These are phyloP conservation scores for Aspergillus nidulans DNA, from an alignment of 495 filamentous ascomycete species.

Conservation along the genomic window DNA sequence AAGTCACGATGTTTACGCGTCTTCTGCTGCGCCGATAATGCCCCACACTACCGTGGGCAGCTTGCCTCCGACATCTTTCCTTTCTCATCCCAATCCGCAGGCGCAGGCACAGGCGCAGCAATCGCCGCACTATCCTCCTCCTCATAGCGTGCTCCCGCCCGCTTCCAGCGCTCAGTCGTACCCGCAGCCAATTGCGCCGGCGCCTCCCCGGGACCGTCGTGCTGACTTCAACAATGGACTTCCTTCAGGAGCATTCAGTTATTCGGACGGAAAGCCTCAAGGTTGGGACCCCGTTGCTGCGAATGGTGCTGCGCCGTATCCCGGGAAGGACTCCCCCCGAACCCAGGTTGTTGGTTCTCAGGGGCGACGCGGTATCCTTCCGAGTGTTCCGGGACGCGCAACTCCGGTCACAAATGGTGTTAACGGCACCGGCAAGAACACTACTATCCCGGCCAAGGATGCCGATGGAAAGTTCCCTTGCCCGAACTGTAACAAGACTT, in stretches of 20 bases:
- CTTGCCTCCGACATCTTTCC: constrained; percentile 49
- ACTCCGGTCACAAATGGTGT: constrained; percentile 59
- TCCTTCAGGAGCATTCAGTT: constrained; percentile 57
- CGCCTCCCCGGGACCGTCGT: constrained; percentile 56
- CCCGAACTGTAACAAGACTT: constrained; percentile 94
- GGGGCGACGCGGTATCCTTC: constrained; percentile 80
- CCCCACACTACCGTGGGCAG: constrained; percentile 57
- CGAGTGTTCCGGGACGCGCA: constrained; percentile 78
- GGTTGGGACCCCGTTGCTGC: constrained; percentile 36
- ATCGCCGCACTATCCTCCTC: constrained; percentile 55
- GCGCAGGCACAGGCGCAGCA: constrained; percentile 51
- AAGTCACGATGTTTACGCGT: constrained; percentile 57
- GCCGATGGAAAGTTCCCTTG: constrained; percentile 96
- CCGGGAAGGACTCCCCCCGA: constrained; percentile 54
- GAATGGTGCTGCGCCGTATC: constrained; percentile 39
- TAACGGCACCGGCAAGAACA: constrained; percentile 61
- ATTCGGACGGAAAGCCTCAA: constrained; percentile 41
- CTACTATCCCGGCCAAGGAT: constrained; percentile 83
- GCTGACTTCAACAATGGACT: constrained; percentile 51
- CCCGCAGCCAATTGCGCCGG: constrained; percentile 68
- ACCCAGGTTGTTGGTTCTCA: constrained; percentile 92
- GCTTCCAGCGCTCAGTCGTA: constrained; percentile 61
- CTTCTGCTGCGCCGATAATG: constrained; percentile 41
- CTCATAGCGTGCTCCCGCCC: constrained; percentile 61
- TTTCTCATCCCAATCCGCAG: constrained; percentile 50